phyloP scores from a whole-genome alignment of 1,284 basidiomycete species.

The Mycosarcoma mackinlayi region DNA sequence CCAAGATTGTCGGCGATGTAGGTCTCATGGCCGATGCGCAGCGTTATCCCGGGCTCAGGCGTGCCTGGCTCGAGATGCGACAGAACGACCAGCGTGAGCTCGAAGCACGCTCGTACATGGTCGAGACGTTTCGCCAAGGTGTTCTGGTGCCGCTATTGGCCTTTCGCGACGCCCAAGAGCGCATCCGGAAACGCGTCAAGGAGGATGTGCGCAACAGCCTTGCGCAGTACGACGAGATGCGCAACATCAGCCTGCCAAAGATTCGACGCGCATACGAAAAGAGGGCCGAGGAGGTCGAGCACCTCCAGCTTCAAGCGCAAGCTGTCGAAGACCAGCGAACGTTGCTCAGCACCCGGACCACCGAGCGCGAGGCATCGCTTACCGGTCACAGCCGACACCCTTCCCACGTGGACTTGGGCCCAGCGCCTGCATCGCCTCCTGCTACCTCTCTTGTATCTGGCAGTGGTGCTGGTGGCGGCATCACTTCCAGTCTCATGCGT shows the following conservation, averaged over 20 bases:
- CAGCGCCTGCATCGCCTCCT: conserved; percentile 16
- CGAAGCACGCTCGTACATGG: conserved; percentile 53
- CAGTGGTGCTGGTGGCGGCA: neutral
- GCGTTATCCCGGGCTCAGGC: conserved; percentile 37
- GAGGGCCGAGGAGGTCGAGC: conserved; percentile 62
- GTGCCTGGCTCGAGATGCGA: conserved; percentile 55
- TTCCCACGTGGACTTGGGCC: conserved; percentile 20
- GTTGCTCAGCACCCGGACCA: conserved; percentile 45
- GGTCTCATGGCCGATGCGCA: conserved; percentile 45
- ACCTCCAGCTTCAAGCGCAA: conserved; percentile 58
- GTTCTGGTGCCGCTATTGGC: conserved; percentile 58
- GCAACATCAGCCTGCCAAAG: conserved; percentile 51
- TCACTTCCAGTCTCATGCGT: conserved; percentile 14
- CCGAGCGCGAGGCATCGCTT: conserved; percentile 16
- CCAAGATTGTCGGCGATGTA: conserved; percentile 44
- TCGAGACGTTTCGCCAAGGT: conserved; percentile 47
- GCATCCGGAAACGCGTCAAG: conserved; percentile 63
- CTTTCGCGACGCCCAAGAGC: conserved; percentile 63
- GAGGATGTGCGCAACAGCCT: conserved; percentile 57
- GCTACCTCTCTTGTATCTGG: conserved; percentile 11
- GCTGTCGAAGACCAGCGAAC: conserved; percentile 64
- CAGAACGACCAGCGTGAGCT: conserved; percentile 57
- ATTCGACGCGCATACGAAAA: conserved; percentile 60
- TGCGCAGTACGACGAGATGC: conserved; percentile 63
- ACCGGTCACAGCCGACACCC: conserved; percentile 11